Evolutionary conservation across 2,329 filamentous ascomycete genomes (phyloP), one percentile per base, ranked within the genome.

Genomic region (Alternaria sp.): DNA sequence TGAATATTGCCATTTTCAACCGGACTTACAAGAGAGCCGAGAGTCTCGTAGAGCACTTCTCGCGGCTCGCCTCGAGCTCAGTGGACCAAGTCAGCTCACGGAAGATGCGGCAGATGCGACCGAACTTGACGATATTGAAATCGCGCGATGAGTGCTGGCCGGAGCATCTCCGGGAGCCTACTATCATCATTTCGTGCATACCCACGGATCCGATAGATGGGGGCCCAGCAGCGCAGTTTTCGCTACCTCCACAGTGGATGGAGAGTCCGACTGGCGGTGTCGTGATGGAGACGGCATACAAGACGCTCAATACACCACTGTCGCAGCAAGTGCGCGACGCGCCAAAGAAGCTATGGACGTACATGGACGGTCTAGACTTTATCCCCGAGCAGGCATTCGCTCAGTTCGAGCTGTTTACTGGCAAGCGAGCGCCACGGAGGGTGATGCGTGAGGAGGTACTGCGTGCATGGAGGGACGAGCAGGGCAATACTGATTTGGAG

Each of bases 351-450:
- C 85, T 91, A 44, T 94, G 91, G 91, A 89, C 93, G 0, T 85
- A 91, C 17, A 87, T 93, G 78, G 90, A 93, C 71, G 91, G 91
- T 0, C 81, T 94, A 12, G 91, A 94, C 70, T 84, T 93, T 50
- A 79, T 95, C 13, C 90, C 90, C 0, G 92, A 94, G 75, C 91
- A 94, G 74, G 92, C 90, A 0, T 92, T 92, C 78, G 91, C 91
- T 1, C 91, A 94, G 71, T 95, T 94, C 73, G 92, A 95, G 78
- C 80, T 94, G 3, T 93, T 94, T 75, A 93, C 91, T 0, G 91
- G 91, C 0, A 84, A 90, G 50, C 86, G 90, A 76, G 90, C 91
- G 15, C 91, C 91, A 2, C 86, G 91, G 25, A 82, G 87, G 47
- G 78, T 91, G 40, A 94, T 95, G 91, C 86, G 90, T 64, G 83